phyloP scores from a whole-genome alignment of 225 moss, liverwort and hornwort genomes.

The Anthoceros angustus region DNA sequence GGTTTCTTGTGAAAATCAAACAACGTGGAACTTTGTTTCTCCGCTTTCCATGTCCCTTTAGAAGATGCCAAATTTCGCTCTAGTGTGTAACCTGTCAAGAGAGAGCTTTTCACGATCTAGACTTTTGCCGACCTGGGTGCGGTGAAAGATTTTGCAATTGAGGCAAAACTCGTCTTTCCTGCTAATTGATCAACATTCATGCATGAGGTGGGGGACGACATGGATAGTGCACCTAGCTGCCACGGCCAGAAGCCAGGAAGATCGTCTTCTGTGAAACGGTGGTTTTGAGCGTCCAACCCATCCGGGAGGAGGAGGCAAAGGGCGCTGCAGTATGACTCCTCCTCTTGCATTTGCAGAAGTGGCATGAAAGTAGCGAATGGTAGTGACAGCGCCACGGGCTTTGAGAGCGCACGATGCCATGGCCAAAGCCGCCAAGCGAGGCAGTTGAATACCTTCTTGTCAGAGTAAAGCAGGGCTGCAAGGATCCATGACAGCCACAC shows the following conservation, averaged over 20 bases:
- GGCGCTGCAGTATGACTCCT: not conserved
- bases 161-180: not conserved
- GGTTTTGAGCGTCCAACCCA: not conserved
- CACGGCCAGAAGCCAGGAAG: not conserved
- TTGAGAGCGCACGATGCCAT: too few relatives aligned
- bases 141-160: not conserved
- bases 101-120: not conserved
- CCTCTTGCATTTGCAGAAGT: not conserved
- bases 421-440: too few relatives aligned
- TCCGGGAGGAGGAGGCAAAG: not conserved
- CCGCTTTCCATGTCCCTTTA: not conserved
- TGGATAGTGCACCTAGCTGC: constrained; percentile 2
- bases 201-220: not conserved
- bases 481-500: too few relatives aligned
- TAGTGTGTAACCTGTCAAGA: constrained; percentile 1
- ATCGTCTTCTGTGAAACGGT: not conserved
- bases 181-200: not conserved
- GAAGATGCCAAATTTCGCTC: not conserved
- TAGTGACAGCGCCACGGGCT: too few relatives aligned
- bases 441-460: too few relatives aligned
- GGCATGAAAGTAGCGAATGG: not conserved
- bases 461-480: too few relatives aligned
- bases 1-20: not conserved
- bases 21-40: not conserved
- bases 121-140: not conserved